Base-by-base conservation (phyloP, 257 asterid species). In the Striga asiatica region DNA sequence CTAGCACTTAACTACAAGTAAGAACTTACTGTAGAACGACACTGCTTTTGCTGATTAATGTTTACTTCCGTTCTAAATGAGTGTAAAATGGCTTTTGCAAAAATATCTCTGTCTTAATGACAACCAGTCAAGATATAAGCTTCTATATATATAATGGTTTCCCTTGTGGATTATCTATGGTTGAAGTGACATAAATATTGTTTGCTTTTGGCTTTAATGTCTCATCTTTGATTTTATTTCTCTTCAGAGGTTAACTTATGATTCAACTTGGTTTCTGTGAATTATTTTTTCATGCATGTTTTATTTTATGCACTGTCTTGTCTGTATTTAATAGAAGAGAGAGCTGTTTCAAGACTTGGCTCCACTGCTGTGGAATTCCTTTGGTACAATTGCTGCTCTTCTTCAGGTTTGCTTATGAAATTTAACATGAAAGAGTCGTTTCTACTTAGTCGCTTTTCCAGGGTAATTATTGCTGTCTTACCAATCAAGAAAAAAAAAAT, bases 371-470 rank as follows among this genome's bases (percentile, higher is more conserved):
- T 92, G 99, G 97, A 77, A 92, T 66, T 82, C 99, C 45, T 84
- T 81, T 50, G 99, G 99, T 34, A 84, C 86, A 47, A 64, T 82
- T 59, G 99, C 97, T 56, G 97, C 98, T 20, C 95, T 91, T 66
- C 74, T 91, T 67, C 95, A 91, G 95, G 98, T 91, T 75, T 51
- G 71, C 19, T 52, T 53, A 6, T 45, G 23, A 23, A 62, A 43
- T 46, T 11, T 42, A 8, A 6, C 12, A 18, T 18, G 25, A 28
- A 48, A 55, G 32, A 19, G 17, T 19, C 29, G 21, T 25, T 58
- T 65, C 56, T 42, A 34, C 56, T 31, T 23, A 18, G 21, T 43
- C 61, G 13, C 7, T 49, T 48, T 55, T 16, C 35, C 49, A 46
- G 49, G 65, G 46, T 39, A 48, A 20, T 54, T 51, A 43, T 55